phyloP scores from a whole-genome alignment of 345 rosid genomes.

The Eucalyptus marginata region DNA sequence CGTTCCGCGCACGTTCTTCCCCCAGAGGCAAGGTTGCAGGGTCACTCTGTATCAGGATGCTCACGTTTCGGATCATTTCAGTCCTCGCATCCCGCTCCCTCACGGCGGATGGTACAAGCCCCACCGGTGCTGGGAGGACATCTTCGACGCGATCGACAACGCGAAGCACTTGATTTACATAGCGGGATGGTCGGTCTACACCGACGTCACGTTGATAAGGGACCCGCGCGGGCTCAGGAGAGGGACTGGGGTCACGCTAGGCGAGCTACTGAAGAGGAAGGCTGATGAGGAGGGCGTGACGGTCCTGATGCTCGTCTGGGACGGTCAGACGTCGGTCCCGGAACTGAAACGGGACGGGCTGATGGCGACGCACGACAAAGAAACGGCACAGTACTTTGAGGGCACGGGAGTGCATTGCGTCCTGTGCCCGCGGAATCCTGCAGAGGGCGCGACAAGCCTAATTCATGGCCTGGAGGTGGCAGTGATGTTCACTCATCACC shows the following conservation, averaged over 20 bases:
- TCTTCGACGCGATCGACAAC: constrained; percentile 46
- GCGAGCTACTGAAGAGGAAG: constrained; percentile 47
- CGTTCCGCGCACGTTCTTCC: constrained; percentile 43
- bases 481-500: constrained; percentile 74
- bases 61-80: constrained; percentile 26
- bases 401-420: constrained; percentile 48
- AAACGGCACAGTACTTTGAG: constrained; percentile 39
- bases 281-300: constrained; percentile 41
- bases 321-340: constrained; percentile 51
- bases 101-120: constrained; percentile 6
- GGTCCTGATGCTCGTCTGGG: constrained; percentile 78
- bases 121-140: constrained; percentile 71
- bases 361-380: constrained; percentile 73
- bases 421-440: constrained; percentile 57
- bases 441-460: constrained; percentile 10
- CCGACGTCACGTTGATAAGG: constrained; percentile 42
- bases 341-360: constrained; percentile 38
- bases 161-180: constrained; percentile 63
- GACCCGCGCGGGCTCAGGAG: constrained; percentile 9
- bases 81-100: neutral
- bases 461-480: constrained; percentile 32
- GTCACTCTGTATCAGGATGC: constrained; percentile 86
- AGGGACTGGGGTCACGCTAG: constrained; percentile 20
- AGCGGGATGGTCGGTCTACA: constrained; percentile 71
- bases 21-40: constrained; percentile 45